Base-by-base conservation (phyloP, 805 yeast genomes). In the Zygotorulaspora florentina region DNA sequence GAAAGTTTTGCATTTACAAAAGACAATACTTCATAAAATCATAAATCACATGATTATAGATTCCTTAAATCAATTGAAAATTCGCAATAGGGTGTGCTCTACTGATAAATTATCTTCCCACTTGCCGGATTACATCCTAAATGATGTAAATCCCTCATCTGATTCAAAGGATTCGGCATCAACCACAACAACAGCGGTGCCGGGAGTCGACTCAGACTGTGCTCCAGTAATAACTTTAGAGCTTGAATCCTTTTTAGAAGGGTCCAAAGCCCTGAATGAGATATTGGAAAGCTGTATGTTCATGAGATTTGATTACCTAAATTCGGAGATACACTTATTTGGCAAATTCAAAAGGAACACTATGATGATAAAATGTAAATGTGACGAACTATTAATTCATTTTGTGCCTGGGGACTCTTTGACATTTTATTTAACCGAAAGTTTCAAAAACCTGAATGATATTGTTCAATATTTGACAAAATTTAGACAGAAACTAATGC, bases 1-100 rank as follows among this genome's bases (percentile, higher is more conserved):
- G 50, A 65, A 64, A 37, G 57, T 65, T 8, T 43, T 59, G 44
- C 50, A 56, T 9, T 43, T 66, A 42, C 64, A 64, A 43, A 60
- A 51, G 35, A 52, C 64, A 9, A 62, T 64, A 23, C 46, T 65
- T 33, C 61, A 64, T 30, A 64, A 55, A 45, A 65, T 66, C 23
- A 56, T 64, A 10, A 65, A 65, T 40, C 68, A 66, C 39, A 64
- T 61, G 62, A 53, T 66, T 26, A 60, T 66, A 35, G 70, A 66
- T 45, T 64, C 68, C 5, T 55, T 66, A 39, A 62, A 64, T 29
- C 65, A 61, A 45, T 52, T 65, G 40, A 54, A 56, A 15, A 64
- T 64, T 25, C 47, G 54, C 7, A 65, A 65, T 44, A 57, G 51
- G 27, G 54, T 62, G 10, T 59, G 64, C 39, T 41, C 58, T 3